Evolutionary conservation across 2,329 filamentous ascomycete genomes (phyloP).

Genomic region (Cladorrhinum sp.): DNA sequence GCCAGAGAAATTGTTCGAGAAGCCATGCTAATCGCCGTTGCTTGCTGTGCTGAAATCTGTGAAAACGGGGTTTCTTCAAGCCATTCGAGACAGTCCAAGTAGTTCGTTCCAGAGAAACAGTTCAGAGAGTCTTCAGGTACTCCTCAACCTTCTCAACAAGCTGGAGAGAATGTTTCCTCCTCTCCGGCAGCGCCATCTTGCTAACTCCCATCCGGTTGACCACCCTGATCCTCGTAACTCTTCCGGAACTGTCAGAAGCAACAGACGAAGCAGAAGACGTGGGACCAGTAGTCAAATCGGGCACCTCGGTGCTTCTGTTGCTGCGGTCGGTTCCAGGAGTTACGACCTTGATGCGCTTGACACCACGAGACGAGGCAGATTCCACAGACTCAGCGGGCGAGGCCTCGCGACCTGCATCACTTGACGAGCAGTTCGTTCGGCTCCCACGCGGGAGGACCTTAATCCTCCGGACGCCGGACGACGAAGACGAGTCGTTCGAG

Average conservation of each 20-base stretch:
- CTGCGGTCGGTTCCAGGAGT: neutral
- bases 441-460: neutral
- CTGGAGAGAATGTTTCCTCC: neutral
- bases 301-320: neutral
- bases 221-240: neutral
- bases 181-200: neutral
- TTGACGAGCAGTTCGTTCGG: neutral
- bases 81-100: no score
- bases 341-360: conserved; percentile 5
- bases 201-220: neutral
- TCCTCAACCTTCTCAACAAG: neutral
- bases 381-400: neutral
- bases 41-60: no score
- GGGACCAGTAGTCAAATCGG: neutral
- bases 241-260: neutral
- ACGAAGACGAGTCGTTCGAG: conserved; percentile 6
- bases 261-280: neutral
- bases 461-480: neutral
- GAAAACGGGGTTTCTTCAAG: no score
- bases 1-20: no score
- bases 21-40: no score
- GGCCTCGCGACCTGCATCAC: neutral
- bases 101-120: no score
- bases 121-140: neutral
- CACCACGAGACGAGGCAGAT: neutral